These are phyloP conservation scores for Gilbertella persicaria DNA, from an alignment of 371 early-diverging fungal genomes.

Conservation along the genomic window DNA sequence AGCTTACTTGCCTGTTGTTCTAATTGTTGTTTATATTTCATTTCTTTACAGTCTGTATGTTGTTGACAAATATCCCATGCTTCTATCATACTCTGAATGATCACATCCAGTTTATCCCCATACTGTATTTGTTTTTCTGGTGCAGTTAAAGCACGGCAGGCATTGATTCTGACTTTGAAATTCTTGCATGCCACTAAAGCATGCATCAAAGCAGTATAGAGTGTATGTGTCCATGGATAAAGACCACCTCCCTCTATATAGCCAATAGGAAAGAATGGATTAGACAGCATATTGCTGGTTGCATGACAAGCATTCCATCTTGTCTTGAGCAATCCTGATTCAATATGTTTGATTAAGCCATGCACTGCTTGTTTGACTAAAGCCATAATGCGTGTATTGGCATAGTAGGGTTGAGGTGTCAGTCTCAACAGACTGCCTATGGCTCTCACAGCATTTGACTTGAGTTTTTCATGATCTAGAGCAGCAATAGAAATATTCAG, in stretches of 20 bases:
- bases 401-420: slow-evolving; percentile 52
- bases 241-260: slow-evolving; percentile 23
- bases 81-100: slow-evolving; percentile 46
- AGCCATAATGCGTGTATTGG: slow-evolving; percentile 45
- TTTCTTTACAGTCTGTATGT: slow-evolving; percentile 57
- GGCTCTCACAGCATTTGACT: slow-evolving; percentile 74
- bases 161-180: slow-evolving; percentile 82
- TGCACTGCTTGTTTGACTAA: slow-evolving; percentile 58
- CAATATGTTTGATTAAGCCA: slow-evolving; percentile 67
- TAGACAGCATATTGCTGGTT: slow-evolving; percentile 63
- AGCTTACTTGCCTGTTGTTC: slow-evolving; percentile 44
- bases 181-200: slow-evolving; percentile 66
- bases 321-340: slow-evolving; percentile 72
- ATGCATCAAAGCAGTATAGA: slow-evolving; percentile 58
- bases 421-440: slow-evolving; percentile 70
- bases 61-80: slow-evolving; percentile 43
- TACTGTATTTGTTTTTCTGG: slow-evolving; percentile 49
- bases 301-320: slow-evolving; percentile 89
- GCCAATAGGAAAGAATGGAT: slow-evolving; percentile 65
- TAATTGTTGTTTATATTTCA: slow-evolving; percentile 61
- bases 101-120: slow-evolving; percentile 46
- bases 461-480: slow-evolving; percentile 74
- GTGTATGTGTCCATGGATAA: slow-evolving; percentile 54
- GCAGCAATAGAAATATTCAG: slow-evolving; percentile 55
- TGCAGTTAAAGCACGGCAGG: slow-evolving; percentile 65